Conservation (phyloP, 2,329 filamentous ascomycete genomes). For the Neodidymelliopsis sp. region DNA sequence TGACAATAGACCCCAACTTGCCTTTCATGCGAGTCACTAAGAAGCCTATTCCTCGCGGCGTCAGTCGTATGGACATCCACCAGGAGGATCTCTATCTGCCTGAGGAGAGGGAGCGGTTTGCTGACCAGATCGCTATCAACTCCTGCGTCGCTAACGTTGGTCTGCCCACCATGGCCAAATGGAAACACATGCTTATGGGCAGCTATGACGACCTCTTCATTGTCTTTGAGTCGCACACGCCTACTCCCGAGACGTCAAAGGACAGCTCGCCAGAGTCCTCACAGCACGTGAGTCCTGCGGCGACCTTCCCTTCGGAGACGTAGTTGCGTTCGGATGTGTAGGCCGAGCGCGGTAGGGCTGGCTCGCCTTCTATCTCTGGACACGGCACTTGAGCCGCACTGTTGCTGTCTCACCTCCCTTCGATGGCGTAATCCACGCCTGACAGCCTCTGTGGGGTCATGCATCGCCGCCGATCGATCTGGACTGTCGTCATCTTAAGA, state of each 20-base stretch:
- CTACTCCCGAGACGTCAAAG: constrained; percentile 46
- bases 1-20: constrained; percentile 49
- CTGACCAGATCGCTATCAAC: constrained; percentile 56
- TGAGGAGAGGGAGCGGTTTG: constrained; percentile 47
- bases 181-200: constrained; percentile 55
- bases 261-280: constrained; percentile 49
- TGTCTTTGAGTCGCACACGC: constrained; percentile 52
- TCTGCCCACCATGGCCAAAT: constrained; percentile 54
- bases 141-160: constrained; percentile 57
- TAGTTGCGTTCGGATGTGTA: constrained; percentile 28
- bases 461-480: constrained; percentile 8
- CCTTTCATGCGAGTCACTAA: constrained; percentile 54
- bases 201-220: constrained; percentile 59
- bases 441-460: constrained; percentile 11
- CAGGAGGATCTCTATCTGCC: constrained; percentile 53
- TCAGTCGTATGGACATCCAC: constrained; percentile 56
- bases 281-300: constrained; percentile 46
- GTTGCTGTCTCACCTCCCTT: constrained; percentile 25
- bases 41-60: constrained; percentile 56
- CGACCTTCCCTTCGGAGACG: constrained; percentile 42
- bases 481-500: constrained; percentile 9
- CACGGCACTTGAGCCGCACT: constrained; percentile 12
- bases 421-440: constrained; percentile 5
- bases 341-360: constrained; percentile 19
- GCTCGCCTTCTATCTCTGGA: constrained; percentile 16